These are phyloP conservation scores for Fusarium sublunatum DNA, from an alignment of 2,329 filamentous ascomycete genomes.

Conservation along the genomic window DNA sequence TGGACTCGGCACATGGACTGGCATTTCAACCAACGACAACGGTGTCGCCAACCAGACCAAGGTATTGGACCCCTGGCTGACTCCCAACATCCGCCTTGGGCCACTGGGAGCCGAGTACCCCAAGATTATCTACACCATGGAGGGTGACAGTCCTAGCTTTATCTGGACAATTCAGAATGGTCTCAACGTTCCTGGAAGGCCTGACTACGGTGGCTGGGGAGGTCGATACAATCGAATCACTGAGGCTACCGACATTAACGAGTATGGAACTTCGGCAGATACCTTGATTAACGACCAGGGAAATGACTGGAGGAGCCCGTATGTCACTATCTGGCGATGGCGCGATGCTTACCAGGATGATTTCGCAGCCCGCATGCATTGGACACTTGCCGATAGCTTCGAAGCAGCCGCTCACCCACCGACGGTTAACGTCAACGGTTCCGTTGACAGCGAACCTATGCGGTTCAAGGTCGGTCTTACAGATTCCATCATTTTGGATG, in stretches of 20 bases:
- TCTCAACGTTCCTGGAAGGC: constrained; percentile 3
- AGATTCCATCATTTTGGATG: neutral
- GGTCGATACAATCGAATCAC: constrained; percentile 17
- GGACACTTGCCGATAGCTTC: constrained; percentile 1
- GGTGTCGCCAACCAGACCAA: constrained; percentile 2
- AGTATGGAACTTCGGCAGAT: constrained; percentile 15
- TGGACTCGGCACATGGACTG: constrained; percentile 1
- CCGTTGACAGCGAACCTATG: neutral
- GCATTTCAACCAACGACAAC: constrained; percentile 1
- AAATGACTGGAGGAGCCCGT: constrained; percentile 2
- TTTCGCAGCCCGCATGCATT: constrained; percentile 22
- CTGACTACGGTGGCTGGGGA: constrained; percentile 17
- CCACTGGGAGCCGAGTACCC: constrained; percentile 8
- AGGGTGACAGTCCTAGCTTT: constrained; percentile 14
- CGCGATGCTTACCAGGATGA: constrained; percentile 24
- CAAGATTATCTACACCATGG: constrained; percentile 3
- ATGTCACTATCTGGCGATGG: constrained; percentile 24
- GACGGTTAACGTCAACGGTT: constrained; percentile 8
- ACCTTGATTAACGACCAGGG: neutral
- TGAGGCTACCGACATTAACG: neutral
- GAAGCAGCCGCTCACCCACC: constrained; percentile 6
- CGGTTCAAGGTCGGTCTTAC: neutral
- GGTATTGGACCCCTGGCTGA: constrained; percentile 6
- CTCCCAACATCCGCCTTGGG: constrained; percentile 8
- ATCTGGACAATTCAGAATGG: constrained; percentile 19